Evolutionary conservation across 805 yeast species (phyloP), one percentile per base, ranked within the genome.

Genomic region (Metschnikowia sp.): DNA sequence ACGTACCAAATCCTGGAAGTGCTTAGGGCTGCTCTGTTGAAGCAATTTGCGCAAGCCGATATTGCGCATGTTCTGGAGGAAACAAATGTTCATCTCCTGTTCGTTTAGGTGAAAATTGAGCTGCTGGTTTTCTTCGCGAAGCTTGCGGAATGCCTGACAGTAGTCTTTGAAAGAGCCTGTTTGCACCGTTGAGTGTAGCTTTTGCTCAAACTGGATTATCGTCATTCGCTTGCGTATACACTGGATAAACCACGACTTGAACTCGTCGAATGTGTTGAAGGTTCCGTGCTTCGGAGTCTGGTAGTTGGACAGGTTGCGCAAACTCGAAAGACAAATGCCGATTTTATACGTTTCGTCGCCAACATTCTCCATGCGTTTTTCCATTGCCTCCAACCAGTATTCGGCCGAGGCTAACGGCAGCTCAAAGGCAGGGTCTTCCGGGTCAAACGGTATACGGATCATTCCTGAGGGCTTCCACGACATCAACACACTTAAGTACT

Each of bases 351-450:
- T n/a, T 19, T 39, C 44, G 18, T 34, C 37, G n/a, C 22, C 29
- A 4, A 32, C 26, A 10, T 4, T n/a, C 7, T 39, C 36, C 32
- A 39, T 29, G 11, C 29, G 18, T 4, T 19, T 12, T 13, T 39
- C 40, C 35, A 45, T 39, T 11, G 30, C 12, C 9, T 32, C 29
- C 43, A 45, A 40, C 48, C 48, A 45, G 30, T 28, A 15, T 31
- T 39, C 44, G 10, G 44, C 48, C 4, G 48, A 39, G 18, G 19
- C 40, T 7, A 38, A 12, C 12, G 47, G 47, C 47, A 43, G 47
- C 11, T 37, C 28, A 29, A 15, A 43, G 13, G 31, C 29, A 19
- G 11, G 32, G 30, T 38, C 36, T 18, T 30, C 42, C 10, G 42
- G 41, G 34, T 43, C 32, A 32, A 43, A 29, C 11, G 22, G 22